phyloP scores from a whole-genome alignment of 306 rosid species.

The Cicer arietinum region DNA sequence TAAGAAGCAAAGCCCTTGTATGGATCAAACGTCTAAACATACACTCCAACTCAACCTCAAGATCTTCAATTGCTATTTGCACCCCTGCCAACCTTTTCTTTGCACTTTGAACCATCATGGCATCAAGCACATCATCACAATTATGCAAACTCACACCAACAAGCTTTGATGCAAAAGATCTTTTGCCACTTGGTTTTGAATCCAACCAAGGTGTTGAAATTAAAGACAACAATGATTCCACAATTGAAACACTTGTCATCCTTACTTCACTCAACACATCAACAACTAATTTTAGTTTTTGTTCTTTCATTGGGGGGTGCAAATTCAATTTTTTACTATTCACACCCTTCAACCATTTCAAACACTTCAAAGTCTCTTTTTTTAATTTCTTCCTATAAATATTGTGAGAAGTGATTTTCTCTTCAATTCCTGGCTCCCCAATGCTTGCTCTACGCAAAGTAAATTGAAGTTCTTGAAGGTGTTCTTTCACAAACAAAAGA shows the following conservation, averaged over 20 bases:
- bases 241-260: slow-evolving; percentile 51
- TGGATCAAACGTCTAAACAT: slow-evolving; percentile 72
- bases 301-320: slow-evolving; percentile 34
- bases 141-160: slow-evolving; percentile 6
- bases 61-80: slow-evolving; percentile 55
- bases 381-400: slow-evolving; percentile 56
- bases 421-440: slow-evolving; percentile 43
- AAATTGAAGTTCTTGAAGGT: slow-evolving; percentile 63
- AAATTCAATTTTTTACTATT: slow-evolving; percentile 37
- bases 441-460: slow-evolving; percentile 52
- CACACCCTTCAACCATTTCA: slow-evolving; percentile 56
- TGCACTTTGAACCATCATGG: slow-evolving; percentile 58
- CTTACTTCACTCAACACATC: slow-evolving; percentile 64
- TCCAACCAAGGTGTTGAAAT: slow-evolving; percentile 65
- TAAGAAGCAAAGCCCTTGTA: slow-evolving; percentile 69
- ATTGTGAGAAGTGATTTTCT: slow-evolving; percentile 51
- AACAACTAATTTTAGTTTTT: slow-evolving; percentile 57
- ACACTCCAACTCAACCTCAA: slow-evolving; percentile 53
- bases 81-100: slow-evolving; percentile 63
- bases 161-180: slow-evolving; percentile 52
- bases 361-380: slow-evolving; percentile 63
- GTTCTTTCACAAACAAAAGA: slow-evolving; percentile 57
- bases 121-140: slow-evolving; percentile 52
- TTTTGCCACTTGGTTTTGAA: slow-evolving; percentile 41
- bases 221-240: slow-evolving; percentile 62